Base-by-base conservation (phyloP, 2,329 filamentous ascomycete genomes). In the Arachnomyces sp. region DNA sequence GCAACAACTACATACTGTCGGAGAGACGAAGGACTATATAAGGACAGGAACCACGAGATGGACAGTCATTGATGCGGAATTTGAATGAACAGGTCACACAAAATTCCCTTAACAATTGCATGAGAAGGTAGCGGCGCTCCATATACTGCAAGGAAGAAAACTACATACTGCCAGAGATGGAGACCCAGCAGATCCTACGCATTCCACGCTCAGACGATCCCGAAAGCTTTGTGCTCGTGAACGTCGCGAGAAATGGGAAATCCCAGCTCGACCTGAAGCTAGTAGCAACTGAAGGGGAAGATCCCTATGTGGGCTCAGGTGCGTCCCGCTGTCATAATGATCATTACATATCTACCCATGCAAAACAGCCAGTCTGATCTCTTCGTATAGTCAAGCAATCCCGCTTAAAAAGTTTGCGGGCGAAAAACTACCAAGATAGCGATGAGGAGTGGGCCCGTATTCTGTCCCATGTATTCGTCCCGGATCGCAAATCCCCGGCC, bases 231-330 rank as follows among this genome's bases (percentile, higher is more conserved):
- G 61, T 79, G 15, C 62, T 81, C 12, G 52, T 79, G 25, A 65
- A 74, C 48, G 66, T 76, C 42, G 56, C 60, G 35, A 56, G 45
- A 14, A 45, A 53, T 9, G 55, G 58, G n/a, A 47, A 55, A 39
- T 43, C 58, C 44, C 47, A 59, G 3, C 60, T 79, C 7, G 73
- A 79, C 50, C 53, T 79, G 29, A 67, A 68, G 39, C 61, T 81
- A 18, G 61, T 72, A 8, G 77, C 71, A 16, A 79, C 76, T 17
- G 76, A 81, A 54, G 72, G 73, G 34, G 70, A 76, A 45, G 62
- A 60, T 40, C 68, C 75, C 9, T 81, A 73, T 55, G 61, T 66
- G 15, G 59, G 61, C 6, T 63, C 63, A 42, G 57, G 72, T 75
- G 54, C 36, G 55, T 44, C 13, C 14, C 30, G 7, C 38, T 17